Conservation (phyloP, 2,329 filamentous ascomycete species). For the Cercospora sesami region DNA sequence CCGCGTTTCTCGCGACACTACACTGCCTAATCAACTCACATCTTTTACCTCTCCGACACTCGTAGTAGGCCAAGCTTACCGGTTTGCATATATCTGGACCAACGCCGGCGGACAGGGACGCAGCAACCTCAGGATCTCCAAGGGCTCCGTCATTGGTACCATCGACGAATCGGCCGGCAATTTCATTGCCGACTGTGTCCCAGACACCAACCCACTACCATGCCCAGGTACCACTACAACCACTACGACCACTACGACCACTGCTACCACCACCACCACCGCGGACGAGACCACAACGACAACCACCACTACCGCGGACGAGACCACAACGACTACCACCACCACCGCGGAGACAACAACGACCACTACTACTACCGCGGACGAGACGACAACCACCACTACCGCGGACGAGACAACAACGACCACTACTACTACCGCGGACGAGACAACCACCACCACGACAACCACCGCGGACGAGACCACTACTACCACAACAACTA, state of each 20-base stretch:
- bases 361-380: background rate
- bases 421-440: background rate
- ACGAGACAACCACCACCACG: background rate
- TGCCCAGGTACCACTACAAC: background rate
- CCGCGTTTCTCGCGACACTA: background rate
- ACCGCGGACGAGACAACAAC: background rate
- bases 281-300: background rate
- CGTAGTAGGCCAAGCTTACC: background rate
- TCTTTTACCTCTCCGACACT: background rate
- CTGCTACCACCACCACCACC: no score
- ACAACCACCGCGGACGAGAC: background rate
- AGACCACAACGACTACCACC: background rate
- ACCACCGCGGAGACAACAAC: background rate
- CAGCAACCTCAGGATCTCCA: background rate
- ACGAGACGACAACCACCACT: background rate
- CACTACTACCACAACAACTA: background rate
- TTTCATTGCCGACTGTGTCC: background rate
- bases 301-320: background rate
- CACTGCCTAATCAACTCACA: background rate
- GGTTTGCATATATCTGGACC: background rate
- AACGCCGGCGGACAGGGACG: background rate
- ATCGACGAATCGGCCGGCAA: background rate
- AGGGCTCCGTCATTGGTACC: background rate
- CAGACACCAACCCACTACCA: background rate
- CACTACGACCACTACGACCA: background rate